Base-by-base conservation (phyloP, 2,329 filamentous ascomycete species). In the Sporothrix inflata region DNA sequence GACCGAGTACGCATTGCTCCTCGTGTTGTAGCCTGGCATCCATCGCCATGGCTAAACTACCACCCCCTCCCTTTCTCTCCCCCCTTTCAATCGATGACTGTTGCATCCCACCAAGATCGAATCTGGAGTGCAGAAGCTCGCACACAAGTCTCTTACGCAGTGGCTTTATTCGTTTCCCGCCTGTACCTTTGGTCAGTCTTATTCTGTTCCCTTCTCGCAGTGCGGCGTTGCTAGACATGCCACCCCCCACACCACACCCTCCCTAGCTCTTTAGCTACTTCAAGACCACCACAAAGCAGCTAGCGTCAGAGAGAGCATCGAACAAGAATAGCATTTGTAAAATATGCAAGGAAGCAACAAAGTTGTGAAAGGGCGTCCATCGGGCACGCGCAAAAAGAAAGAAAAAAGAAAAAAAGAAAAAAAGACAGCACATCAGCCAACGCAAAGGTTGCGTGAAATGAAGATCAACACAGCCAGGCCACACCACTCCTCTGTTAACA, bases 251-350 rank as follows among this genome's bases (percentile, higher is more conserved):
- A 45, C 60, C 60, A 65, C 38, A 19, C 30, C 42, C 5, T 51
- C 65, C 19, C 30, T 53, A 51, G 65, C 45, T 38, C 65, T n/a
- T 19, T 53, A 21, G 45, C 65, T 51, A 45, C 19, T 19, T 51
- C 65, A 38, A 30, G 42, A n/a, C 45, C 27, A 51, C 45, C 60
- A 65, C 12, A 65, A 45, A 24, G n/a, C 57, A 45, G 38, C 38
- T 65, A 65, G 60, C 60, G 60, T 21, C 60, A 65, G 38, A 65
- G n/a, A 63, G 60, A 27, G 34, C 57, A 63, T 63, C 38, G 38
- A 27, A 45, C 60, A 45, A 21, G 60, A 24, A 65, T 45, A 27
- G 38, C 38, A 45, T 24, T 45, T 45, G 38, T 12, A 12, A 42
- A 45, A 19, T 45, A 27, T 45, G 60, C 60, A 65, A 45, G 11